These are phyloP conservation scores for Eimeria brunetti DNA, from an alignment of 169 alveolate genomes.

Conservation along the genomic window DNA sequence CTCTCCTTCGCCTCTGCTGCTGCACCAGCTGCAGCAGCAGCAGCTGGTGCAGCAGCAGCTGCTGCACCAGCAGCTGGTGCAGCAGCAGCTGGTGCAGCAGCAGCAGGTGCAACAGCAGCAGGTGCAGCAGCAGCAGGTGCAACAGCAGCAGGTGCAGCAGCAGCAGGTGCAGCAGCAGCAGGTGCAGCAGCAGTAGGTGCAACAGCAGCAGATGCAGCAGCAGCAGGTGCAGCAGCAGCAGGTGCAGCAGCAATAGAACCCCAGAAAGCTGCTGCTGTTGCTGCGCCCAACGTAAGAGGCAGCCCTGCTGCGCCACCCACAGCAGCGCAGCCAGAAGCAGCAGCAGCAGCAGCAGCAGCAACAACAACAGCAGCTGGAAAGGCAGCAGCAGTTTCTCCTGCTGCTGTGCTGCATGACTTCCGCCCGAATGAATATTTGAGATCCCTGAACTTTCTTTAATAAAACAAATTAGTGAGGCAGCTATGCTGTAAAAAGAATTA, in stretches of 20 bases:
- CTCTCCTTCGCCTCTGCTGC: not conserved
- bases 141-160: not conserved
- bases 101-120: not conserved
- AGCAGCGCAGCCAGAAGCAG: constrained; percentile 9
- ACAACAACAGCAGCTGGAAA: too few species aligned
- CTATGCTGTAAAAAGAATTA: too few species aligned
- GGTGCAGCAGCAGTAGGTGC: too few species aligned
- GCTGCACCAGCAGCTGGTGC: not conserved
- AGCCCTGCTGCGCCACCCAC: not conserved
- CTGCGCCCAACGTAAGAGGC: not conserved
- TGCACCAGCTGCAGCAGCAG: constrained; percentile 1
- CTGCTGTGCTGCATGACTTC: too few species aligned
- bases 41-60: not conserved
- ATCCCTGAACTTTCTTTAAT: too few species aligned
- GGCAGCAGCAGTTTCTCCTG: too few species aligned
- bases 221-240: constrained; percentile 28
- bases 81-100: not conserved
- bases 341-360: constrained; percentile 43
- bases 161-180: not conserved
- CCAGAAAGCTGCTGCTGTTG: not conserved
- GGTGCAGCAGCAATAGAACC: not conserved
- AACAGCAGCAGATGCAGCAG: not conserved
- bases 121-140: not conserved
- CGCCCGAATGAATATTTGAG: too few species aligned
- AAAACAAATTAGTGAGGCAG: too few species aligned